Conservation (phyloP, 2,329 filamentous ascomycete genomes). For the Ilyonectria sp. region DNA sequence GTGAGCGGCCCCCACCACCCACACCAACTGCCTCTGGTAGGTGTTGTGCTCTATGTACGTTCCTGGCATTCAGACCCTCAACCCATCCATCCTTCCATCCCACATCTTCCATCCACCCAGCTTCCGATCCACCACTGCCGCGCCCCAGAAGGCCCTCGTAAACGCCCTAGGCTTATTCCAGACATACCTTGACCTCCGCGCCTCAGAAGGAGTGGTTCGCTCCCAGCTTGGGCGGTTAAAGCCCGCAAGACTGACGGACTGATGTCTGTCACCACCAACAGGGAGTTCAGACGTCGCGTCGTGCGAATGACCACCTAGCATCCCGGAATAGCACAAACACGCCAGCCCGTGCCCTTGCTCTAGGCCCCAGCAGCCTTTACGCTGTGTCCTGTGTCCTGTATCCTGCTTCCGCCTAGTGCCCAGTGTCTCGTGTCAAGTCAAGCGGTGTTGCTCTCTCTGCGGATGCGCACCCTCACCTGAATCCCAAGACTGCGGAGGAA, state of each 20-base stretch:
- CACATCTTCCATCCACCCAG: conserved; percentile 11
- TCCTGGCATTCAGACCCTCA: conserved; percentile 7
- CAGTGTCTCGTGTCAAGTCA: not conserved
- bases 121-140: conserved; percentile 22
- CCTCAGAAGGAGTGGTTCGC: conserved; percentile 3
- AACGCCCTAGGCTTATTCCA: conserved; percentile 26
- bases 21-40: conserved; percentile 7
- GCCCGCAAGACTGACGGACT: conserved; percentile 7
- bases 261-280: conserved; percentile 6
- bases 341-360: conserved; percentile 9
- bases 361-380: conserved; percentile 1
- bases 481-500: conserved; percentile 15
- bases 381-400: not conserved
- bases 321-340: conserved; percentile 22
- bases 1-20: conserved; percentile 24
- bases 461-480: conserved; percentile 22
- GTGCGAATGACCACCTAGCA: conserved; percentile 13
- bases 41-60: conserved; percentile 14
- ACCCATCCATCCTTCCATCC: conserved; percentile 13
- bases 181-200: conserved; percentile 21
- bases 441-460: not conserved
- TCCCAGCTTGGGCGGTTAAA: conserved; percentile 25
- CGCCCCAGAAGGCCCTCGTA: conserved; percentile 22
- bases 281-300: conserved; percentile 13
- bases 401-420: not conserved